Percentiles rank a stretch among this genome's conserved stretches.
These are phyloP conservation scores for Rosa persica DNA, from an alignment of 306 rosid genomes.

Conservation along the genomic window DNA sequence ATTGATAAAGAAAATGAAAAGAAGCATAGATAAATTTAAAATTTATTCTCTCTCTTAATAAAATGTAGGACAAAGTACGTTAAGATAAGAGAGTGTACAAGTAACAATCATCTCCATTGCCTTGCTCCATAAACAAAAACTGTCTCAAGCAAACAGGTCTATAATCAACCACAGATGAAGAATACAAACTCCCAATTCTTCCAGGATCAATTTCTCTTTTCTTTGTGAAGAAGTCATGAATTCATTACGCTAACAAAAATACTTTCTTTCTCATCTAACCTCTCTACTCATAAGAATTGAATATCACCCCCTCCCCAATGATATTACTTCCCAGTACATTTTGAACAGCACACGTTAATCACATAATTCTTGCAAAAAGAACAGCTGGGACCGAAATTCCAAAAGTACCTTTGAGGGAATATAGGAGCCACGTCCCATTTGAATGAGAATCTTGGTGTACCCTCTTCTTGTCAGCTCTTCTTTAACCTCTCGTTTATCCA, in stretches of 20 bases:
- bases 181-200: neutral
- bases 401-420: constrained; percentile 60
- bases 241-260: neutral
- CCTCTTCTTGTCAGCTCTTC: constrained; percentile 57
- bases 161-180: neutral
- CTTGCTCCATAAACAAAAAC: neutral
- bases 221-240: neutral
- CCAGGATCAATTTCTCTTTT: neutral
- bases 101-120: neutral
- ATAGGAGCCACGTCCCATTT: constrained; percentile 79
- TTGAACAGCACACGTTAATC: neutral
- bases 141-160: neutral
- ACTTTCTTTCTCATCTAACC: neutral
- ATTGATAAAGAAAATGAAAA: neutral
- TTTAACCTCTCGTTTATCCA: constrained; percentile 49
- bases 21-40: neutral
- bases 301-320: neutral
- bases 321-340: neutral
- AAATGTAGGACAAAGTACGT: too few species aligned
- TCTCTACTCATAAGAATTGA: neutral
- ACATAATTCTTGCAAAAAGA: neutral
- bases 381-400: neutral
- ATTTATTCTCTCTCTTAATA: too few species aligned
- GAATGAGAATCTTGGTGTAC: constrained; percentile 69
- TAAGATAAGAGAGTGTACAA: too few species aligned